phyloP scores from a whole-genome alignment of 2,329 filamentous ascomycete species.

The Ilyonectria sp. region DNA sequence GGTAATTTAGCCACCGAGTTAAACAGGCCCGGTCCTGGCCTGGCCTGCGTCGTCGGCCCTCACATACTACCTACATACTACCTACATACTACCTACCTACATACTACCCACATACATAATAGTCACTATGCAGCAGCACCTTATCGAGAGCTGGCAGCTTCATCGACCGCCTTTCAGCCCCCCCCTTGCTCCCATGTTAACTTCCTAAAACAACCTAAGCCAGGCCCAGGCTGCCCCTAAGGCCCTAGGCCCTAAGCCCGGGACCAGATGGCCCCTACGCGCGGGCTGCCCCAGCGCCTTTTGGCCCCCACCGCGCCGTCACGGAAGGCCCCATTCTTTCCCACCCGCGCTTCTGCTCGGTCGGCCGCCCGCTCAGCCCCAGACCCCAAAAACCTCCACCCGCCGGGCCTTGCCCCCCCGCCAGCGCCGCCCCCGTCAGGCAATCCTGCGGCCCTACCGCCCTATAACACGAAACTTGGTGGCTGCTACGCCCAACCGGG shows the following conservation, averaged over 20 bases:
- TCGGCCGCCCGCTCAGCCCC: constrained; percentile 41
- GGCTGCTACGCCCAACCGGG: constrained; percentile 22
- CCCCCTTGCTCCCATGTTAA: background rate
- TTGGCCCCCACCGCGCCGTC: constrained; percentile 1
- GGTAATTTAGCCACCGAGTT: background rate
- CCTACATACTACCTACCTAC: background rate
- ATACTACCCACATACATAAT: background rate
- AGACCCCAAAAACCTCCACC: constrained; percentile 7
- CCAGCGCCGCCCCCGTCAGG: background rate
- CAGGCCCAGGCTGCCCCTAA: background rate
- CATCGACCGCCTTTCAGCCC: background rate
- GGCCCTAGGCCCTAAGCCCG: background rate
- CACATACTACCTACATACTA: background rate
- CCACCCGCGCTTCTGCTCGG: constrained; percentile 41
- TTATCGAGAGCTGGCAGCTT: background rate
- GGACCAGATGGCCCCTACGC: background rate
- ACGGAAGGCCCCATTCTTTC: constrained; percentile 26
- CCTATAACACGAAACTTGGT: constrained; percentile 26
- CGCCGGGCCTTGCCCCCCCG: background rate
- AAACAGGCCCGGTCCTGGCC: background rate
- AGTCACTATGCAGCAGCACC: background rate
- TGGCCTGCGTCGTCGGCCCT: too few relatives aligned
- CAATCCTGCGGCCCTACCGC: constrained; percentile 14
- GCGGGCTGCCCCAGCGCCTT: background rate
- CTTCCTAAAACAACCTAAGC: constrained; percentile 1